A percentile compares a stretch with the other conserved stretches of the same genome.
Evolutionary conservation across 2,329 filamentous ascomycete genomes (phyloP).

Genomic region (Fusarium sp.): DNA sequence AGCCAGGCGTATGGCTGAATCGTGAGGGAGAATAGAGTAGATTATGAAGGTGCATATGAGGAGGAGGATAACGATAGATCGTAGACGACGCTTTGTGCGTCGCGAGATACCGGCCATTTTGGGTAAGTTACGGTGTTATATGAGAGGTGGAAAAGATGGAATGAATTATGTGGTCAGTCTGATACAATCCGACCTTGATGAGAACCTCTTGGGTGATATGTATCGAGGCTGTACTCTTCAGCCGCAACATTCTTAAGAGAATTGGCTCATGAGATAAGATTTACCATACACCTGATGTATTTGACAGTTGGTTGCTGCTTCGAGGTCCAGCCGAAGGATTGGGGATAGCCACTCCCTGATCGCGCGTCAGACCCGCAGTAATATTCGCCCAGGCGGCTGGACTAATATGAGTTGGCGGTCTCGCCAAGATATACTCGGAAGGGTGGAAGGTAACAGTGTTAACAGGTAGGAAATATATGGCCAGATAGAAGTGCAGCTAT

Average conservation of each 20-base stretch:
- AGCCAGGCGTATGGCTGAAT: slow-evolving; percentile 53
- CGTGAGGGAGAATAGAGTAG: slow-evolving; percentile 52
- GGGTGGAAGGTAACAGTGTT: background rate
- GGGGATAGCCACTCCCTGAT: slow-evolving; percentile 17
- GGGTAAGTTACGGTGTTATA: slow-evolving; percentile 6
- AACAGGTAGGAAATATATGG: background rate
- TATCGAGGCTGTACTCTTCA: slow-evolving; percentile 1
- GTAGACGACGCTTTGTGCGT: slow-evolving; percentile 50
- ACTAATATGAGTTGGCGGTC: background rate
- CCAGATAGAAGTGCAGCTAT: background rate
- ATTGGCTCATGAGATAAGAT: background rate
- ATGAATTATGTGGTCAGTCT: slow-evolving; percentile 14
- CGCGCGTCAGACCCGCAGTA: slow-evolving; percentile 13
- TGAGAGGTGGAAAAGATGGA: slow-evolving; percentile 6
- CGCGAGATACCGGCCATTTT: slow-evolving; percentile 45
- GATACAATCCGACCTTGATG: slow-evolving; percentile 13
- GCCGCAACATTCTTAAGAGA: slow-evolving; percentile 21
- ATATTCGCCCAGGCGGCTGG: background rate
- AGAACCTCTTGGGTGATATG: slow-evolving; percentile 2
- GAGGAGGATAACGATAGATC: slow-evolving; percentile 40
- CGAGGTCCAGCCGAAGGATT: slow-evolving; percentile 6
- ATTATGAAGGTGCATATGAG: slow-evolving; percentile 46
- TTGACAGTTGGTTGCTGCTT: slow-evolving; percentile 3
- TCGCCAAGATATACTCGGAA: background rate
- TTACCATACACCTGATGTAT: slow-evolving; percentile 3